phyloP scores from a whole-genome alignment of 805 yeast genomes.

The Wickerhamiella alocasiicola region DNA sequence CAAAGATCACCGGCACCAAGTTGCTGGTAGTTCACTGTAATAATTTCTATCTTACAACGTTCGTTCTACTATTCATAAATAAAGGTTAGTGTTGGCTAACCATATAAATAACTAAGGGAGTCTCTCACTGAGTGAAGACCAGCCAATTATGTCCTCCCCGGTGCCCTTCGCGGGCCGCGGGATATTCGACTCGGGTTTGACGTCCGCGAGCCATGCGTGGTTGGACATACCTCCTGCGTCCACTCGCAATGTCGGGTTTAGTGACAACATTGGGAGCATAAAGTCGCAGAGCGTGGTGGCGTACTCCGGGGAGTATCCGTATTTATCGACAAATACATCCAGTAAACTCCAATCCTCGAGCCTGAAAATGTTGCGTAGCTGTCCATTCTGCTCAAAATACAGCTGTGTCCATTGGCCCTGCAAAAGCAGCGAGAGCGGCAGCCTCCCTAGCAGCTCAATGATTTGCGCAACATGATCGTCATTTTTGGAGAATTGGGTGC shows the following conservation, averaged over 20 bases:
- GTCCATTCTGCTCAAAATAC: slow-evolving; percentile 53
- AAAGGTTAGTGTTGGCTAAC: too few species aligned
- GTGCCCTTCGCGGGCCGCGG: slow-evolving; percentile 66
- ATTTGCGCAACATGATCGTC: slow-evolving; percentile 97
- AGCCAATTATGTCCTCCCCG: slow-evolving; percentile 87
- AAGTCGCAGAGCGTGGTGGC: slow-evolving; percentile 67
- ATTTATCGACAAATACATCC: slow-evolving; percentile 75
- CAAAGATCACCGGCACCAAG: too few species aligned
- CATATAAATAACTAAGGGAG: too few species aligned
- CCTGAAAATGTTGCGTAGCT: slow-evolving; percentile 64
- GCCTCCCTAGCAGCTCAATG: slow-evolving; percentile 62
- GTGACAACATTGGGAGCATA: slow-evolving; percentile 64
- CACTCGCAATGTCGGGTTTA: slow-evolving; percentile 71
- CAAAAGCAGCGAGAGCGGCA: slow-evolving; percentile 47
- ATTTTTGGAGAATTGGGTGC: slow-evolving; percentile 58
- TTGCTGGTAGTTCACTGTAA: too few species aligned
- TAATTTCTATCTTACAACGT: too few species aligned
- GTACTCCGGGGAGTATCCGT: slow-evolving; percentile 54
- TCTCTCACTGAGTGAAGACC: slow-evolving; percentile 33
- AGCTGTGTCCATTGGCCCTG: slow-evolving; percentile 50
- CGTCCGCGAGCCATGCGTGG: slow-evolving; percentile 72
- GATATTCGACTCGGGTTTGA: slow-evolving; percentile 54
- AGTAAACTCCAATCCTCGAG: slow-evolving; percentile 82
- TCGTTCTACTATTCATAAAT: too few species aligned
- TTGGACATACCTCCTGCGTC: slow-evolving; percentile 95